Base-by-base conservation (phyloP, 257 asterid genomes). In the Prunella vulgaris region DNA sequence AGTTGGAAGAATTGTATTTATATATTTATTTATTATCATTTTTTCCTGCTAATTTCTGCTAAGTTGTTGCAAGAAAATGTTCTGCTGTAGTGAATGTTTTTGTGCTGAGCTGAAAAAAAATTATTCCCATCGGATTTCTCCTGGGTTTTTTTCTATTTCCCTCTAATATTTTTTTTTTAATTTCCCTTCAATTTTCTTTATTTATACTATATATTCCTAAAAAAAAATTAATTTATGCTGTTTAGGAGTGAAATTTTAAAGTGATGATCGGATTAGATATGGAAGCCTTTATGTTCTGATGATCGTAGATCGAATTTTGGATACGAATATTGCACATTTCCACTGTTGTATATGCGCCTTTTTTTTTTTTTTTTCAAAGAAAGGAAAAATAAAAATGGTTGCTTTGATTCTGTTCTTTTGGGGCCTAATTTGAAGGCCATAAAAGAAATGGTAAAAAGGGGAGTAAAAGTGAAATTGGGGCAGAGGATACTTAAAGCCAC, bases 241-340 rank as follows among this genome's bases (percentile, higher is more conserved):
- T 22, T 9, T 6, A 13, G 17, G 67, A 44, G 8, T 27, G 40
- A 60, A 48, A 32, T 18, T 17, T 58, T 24, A 10, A 20, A n/a
- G 35, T 35, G 49, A 10, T 51, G 63, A 75, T 64, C 3, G 71
- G 54, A 48, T 48, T 48, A 48, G 14, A n/a, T 57, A 49, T 71
- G 13, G 49, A 18, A 42, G 7, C 21, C 13, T 74, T 37, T 32
- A 13, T 63, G 32, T 57, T 53, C 38, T 32, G 22, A 40, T 51
- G 32, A 76, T 56, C 38, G 21, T 62, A 37, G 51, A 35, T 74
- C 15, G 33, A 66, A 66, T 70, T 62, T 46, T 49, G 58, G 64
- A 49, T 22, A 2, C 22, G 18, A 51, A 24, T 48, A 30, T 42
- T 4, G 17, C 49, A 42, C 17, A 42, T 42, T 20, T 20, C 37